These are phyloP conservation scores for Closterium sp. DNA, from an alignment of 139 green algal species.

Conservation along the genomic window DNA sequence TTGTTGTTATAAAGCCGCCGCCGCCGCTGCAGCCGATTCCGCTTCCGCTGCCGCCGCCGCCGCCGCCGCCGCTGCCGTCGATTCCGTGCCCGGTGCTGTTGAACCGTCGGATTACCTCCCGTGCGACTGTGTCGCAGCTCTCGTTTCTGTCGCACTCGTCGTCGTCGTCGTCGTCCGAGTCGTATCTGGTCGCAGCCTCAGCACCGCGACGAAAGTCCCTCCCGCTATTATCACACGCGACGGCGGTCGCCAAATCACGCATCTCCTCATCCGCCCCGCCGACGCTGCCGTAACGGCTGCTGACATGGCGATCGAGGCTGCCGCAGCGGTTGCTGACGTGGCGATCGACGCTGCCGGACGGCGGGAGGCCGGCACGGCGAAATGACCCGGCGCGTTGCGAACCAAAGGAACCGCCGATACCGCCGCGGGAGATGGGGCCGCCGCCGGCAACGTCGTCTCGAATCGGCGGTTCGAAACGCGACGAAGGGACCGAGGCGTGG, in stretches of 20 bases:
- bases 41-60: no score
- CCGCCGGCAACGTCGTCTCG: not conserved
- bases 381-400: not conserved
- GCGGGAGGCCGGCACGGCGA: not conserved
- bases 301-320: not conserved
- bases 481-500: not conserved
- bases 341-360: not conserved
- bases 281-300: not conserved
- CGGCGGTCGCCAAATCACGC: no score
- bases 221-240: not conserved
- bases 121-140: not conserved
- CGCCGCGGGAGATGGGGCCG: no score
- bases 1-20: not conserved
- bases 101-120: not conserved
- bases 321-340: not conserved
- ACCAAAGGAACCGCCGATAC: not conserved
- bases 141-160: not conserved
- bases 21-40: no score
- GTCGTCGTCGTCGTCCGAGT: not conserved
- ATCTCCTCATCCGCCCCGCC: not conserved
- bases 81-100: not conserved
- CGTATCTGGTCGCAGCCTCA: not conserved
- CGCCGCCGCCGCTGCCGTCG: no score
- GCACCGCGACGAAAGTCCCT: not conserved
- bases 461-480: not conserved